Evolutionary conservation across 192 early-diverging fungal genomes (phyloP).

Genomic region (Podila minutissima): DNA sequence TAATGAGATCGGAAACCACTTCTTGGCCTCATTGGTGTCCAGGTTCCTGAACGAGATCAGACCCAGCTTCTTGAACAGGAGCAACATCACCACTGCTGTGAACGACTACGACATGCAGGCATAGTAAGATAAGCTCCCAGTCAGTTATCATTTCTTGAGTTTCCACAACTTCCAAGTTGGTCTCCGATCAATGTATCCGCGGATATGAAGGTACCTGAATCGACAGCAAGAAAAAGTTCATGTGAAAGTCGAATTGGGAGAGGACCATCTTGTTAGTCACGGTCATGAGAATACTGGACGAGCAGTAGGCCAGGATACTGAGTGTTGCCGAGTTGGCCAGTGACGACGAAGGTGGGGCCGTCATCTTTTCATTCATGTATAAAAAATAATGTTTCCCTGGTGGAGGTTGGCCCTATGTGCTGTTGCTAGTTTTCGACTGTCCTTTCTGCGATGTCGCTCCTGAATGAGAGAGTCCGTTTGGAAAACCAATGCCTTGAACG

Average conservation of each 20-base stretch:
- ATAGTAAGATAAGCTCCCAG: not conserved
- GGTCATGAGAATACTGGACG: constrained; percentile 89
- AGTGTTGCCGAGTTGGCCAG: constrained; percentile 54
- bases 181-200: not conserved
- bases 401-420: not conserved
- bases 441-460: not conserved
- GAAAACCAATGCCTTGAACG: too few relatives aligned
- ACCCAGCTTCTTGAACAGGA: constrained; percentile 61
- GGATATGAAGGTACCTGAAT: constrained; percentile 63
- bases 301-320: constrained; percentile 90
- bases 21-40: constrained; percentile 68
- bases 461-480: too few relatives aligned
- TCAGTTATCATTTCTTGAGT: not conserved
- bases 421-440: not conserved
- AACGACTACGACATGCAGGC: constrained; percentile 8
- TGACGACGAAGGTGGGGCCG: constrained; percentile 4
- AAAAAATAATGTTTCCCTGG: not conserved
- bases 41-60: constrained; percentile 73
- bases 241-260: constrained; percentile 82
- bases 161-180: not conserved
- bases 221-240: constrained; percentile 85
- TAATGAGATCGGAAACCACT: constrained; percentile 88
- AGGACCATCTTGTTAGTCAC: constrained; percentile 90
- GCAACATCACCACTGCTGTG: constrained; percentile 68
- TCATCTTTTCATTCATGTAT: constrained; percentile 14